These are phyloP conservation scores for Straminergon stramineum DNA, from an alignment of 225 moss, liverwort and hornwort species.

Conservation along the genomic window DNA sequence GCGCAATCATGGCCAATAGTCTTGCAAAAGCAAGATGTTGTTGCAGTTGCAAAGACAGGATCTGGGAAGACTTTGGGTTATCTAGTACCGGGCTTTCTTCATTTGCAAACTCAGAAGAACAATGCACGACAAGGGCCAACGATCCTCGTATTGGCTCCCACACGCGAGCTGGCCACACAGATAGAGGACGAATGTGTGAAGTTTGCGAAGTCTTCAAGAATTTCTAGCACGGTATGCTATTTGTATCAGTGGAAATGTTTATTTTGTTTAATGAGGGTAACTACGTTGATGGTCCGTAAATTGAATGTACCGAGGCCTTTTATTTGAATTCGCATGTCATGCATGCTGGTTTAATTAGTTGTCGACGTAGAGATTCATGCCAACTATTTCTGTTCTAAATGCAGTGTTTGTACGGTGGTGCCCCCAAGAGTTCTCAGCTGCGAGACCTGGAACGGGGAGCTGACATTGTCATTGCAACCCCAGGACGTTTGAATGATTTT, in stretches of 20 bases:
- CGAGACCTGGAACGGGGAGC: slow-evolving; percentile 87
- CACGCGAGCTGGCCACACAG: slow-evolving; percentile 81
- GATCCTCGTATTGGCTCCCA: slow-evolving; percentile 77
- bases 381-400: background rate
- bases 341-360: background rate
- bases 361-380: background rate
- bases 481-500: slow-evolving; percentile 85
- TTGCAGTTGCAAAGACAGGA: slow-evolving; percentile 91
- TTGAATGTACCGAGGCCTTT: background rate
- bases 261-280: background rate
- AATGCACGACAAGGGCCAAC: slow-evolving; percentile 70
- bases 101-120: slow-evolving; percentile 59
- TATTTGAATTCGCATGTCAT: background rate
- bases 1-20: slow-evolving; percentile 95
- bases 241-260: background rate
- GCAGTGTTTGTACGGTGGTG: slow-evolving; percentile 95
- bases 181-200: slow-evolving; percentile 96
- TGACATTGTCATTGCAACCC: slow-evolving; percentile 85
- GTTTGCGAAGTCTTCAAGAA: slow-evolving; percentile 82
- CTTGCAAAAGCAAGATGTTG: slow-evolving; percentile 75
- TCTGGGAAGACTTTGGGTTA: slow-evolving; percentile 94
- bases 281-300: background rate
- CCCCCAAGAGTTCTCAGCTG: slow-evolving; percentile 81
- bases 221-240: slow-evolving; percentile 73
- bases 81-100: slow-evolving; percentile 71